Evolutionary conservation across 345 rosid genomes (phyloP).

Genomic region (Citrus sinensis): DNA sequence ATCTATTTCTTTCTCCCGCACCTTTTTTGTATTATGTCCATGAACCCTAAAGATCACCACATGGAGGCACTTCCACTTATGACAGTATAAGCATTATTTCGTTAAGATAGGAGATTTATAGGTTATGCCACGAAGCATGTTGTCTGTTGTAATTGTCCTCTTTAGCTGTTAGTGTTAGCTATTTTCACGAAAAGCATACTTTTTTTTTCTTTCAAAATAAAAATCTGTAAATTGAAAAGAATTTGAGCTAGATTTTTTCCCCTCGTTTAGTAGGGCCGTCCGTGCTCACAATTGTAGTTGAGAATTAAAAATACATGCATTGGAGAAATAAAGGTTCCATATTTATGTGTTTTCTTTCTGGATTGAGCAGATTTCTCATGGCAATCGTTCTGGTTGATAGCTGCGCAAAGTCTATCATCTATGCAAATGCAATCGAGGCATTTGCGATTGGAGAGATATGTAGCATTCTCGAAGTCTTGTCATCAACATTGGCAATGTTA

Average conservation of each 20-base stretch:
- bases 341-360: neutral
- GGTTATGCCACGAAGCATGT: neutral
- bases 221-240: neutral
- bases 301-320: neutral
- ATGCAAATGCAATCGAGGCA: neutral
- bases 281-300: neutral
- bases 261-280: neutral
- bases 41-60: conserved; percentile 29
- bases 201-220: neutral
- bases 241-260: neutral
- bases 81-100: neutral
- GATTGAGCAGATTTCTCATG: neutral
- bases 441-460: neutral
- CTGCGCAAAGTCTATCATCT: neutral
- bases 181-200: neutral
- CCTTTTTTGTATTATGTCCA: conserved; percentile 43
- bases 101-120: neutral
- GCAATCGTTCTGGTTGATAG: neutral
- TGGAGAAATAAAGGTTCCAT: neutral
- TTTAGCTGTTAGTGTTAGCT: neutral
- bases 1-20: conserved; percentile 55
- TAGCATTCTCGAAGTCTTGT: neutral
- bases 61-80: conserved; percentile 32
- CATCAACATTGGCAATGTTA: neutral
- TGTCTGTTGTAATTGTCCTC: neutral